Percentiles rank a stretch among this genome's conserved stretches.
phyloP scores from a whole-genome alignment of 176 grass and related monocot species.

The Rhynchospora breviuscula region DNA sequence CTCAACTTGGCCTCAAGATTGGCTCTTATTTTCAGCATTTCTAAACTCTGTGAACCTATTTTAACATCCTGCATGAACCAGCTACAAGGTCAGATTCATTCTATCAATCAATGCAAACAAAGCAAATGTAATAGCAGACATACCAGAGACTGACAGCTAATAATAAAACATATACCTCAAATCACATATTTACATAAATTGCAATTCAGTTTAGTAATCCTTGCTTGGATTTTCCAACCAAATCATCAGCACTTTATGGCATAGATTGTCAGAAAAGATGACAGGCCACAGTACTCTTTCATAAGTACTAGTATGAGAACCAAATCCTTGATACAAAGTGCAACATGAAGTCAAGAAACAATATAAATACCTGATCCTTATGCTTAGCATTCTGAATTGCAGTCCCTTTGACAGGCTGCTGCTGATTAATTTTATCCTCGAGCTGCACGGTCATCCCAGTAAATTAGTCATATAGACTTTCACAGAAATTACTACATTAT shows the following conservation, averaged over 20 bases:
- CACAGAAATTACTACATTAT: background rate
- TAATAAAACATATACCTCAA: background rate
- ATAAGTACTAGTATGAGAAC: background rate
- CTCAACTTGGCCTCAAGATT: conserved; percentile 77
- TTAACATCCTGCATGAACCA: conserved; percentile 38
- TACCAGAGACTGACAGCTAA: background rate
- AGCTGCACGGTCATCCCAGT: conserved; percentile 23
- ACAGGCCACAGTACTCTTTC: background rate
- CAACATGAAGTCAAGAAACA: background rate
- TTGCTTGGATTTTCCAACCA: conserved; percentile 1
- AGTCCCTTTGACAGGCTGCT: conserved; percentile 19
- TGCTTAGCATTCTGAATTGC: conserved; percentile 27
- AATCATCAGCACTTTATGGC: background rate
- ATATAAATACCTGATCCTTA: conserved; percentile 41
- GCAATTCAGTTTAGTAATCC: background rate
- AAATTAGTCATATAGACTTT: conserved; percentile 3
- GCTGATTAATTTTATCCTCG: conserved; percentile 32
- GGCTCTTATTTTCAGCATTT: conserved; percentile 95
- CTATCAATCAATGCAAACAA: background rate
- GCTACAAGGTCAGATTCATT: conserved; percentile 17
- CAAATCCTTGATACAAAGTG: background rate
- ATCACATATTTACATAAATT: background rate
- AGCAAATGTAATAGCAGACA: background rate
- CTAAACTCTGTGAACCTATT: conserved; percentile 49
- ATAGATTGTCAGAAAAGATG: background rate